Evolutionary conservation across 306 rosid genomes (phyloP).

Genomic region (Cicer judaicum): DNA sequence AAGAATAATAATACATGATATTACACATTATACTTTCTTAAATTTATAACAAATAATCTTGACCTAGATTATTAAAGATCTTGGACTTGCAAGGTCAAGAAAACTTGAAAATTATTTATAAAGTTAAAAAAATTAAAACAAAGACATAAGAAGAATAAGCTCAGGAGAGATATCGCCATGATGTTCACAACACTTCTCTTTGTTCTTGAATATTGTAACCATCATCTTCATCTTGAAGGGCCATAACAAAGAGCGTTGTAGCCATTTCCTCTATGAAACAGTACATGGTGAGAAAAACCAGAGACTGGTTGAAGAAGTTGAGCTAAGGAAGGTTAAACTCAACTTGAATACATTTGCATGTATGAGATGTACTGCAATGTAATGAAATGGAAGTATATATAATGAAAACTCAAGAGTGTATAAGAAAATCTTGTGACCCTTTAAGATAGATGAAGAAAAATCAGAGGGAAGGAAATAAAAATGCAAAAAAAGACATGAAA

Average conservation of each 20-base stretch:
- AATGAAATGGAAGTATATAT: slow-evolving; percentile 28
- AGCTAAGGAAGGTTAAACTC: slow-evolving; percentile 12
- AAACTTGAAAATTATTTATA: slow-evolving; percentile 61
- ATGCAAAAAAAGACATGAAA: slow-evolving; percentile 48
- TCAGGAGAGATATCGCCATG: slow-evolving; percentile 93
- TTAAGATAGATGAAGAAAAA: slow-evolving; percentile 33
- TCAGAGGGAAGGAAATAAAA: slow-evolving; percentile 12
- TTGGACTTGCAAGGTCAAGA: slow-evolving; percentile 99
- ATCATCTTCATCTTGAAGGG: slow-evolving; percentile 16
- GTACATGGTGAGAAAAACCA: neutral
- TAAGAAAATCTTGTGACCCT: slow-evolving; percentile 25
- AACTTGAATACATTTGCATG: slow-evolving; percentile 43
- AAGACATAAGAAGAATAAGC: slow-evolving; percentile 58
- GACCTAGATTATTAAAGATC: neutral
- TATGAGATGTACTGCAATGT: neutral
- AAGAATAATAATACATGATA: slow-evolving; percentile 40
- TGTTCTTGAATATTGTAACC: slow-evolving; percentile 3
- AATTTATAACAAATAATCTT: neutral
- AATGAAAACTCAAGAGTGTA: slow-evolving; percentile 29
- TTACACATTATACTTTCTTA: neutral
- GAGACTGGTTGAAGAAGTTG: neutral
- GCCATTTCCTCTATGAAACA: neutral
- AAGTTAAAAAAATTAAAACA: slow-evolving; percentile 21
- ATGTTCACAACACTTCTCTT: slow-evolving; percentile 33
- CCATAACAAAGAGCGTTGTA: slow-evolving; percentile 24